Evolutionary conservation across 202 grass and related monocot species (phyloP).

Genomic region (Setaria italica): DNA sequence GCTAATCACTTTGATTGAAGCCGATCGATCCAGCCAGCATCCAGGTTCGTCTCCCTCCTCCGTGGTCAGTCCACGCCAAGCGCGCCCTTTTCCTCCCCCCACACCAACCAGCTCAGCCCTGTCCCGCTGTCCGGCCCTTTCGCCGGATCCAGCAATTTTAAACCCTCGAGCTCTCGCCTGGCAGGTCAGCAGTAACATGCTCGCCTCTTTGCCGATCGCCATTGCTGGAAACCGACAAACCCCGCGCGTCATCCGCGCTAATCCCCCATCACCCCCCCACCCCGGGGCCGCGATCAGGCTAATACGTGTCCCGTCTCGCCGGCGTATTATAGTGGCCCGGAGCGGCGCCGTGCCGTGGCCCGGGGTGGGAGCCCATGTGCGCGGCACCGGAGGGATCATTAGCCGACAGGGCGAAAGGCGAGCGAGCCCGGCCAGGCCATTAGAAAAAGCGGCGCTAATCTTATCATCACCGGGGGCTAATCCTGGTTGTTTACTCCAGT

Average conservation of each 20-base stretch:
- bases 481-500: background rate
- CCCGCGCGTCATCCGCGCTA: background rate
- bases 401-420: slow-evolving; percentile 24
- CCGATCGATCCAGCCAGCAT: background rate
- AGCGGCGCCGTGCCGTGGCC: slow-evolving; percentile 58
- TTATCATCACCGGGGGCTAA: slow-evolving; percentile 28
- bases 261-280: background rate
- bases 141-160: slow-evolving; percentile 1
- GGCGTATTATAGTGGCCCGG: slow-evolving; percentile 40
- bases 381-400: slow-evolving; percentile 27
- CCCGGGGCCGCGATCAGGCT: too few relatives aligned
- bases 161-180: background rate
- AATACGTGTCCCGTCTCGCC: slow-evolving; percentile 26
- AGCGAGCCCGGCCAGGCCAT: background rate
- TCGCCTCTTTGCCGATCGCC: background rate
- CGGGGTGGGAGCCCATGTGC: slow-evolving; percentile 61
- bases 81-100: slow-evolving; percentile 6
- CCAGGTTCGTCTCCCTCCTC: background rate
- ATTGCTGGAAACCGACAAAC: slow-evolving; percentile 31
- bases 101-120: background rate
- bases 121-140: background rate
- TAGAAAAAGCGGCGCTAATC: background rate
- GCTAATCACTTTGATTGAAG: background rate
- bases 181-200: slow-evolving; percentile 44
- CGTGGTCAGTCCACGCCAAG: slow-evolving; percentile 11